Evolutionary conservation across 805 yeast species (phyloP).

Genomic region (Yarrowia sp.): DNA sequence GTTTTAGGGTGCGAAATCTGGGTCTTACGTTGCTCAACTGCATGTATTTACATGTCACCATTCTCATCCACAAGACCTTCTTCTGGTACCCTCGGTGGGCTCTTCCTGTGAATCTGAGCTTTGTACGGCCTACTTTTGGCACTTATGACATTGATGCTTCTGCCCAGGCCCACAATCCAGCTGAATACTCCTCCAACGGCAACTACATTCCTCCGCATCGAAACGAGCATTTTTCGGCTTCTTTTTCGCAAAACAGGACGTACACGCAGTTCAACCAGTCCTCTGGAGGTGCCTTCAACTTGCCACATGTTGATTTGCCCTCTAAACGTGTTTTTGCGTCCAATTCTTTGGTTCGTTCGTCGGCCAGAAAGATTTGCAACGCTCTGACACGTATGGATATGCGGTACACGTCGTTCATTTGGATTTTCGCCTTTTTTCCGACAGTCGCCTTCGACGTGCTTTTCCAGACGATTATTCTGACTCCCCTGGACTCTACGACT

Average conservation of each 20-base stretch:
- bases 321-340: slow-evolving; percentile 9
- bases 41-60: slow-evolving; percentile 15
- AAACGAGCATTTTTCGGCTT: not conserved
- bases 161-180: not conserved
- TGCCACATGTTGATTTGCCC: not conserved
- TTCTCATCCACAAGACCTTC: slow-evolving; percentile 15
- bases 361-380: slow-evolving; percentile 1
- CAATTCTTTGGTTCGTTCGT: not conserved
- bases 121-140: not conserved
- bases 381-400: not conserved
- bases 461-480: not conserved
- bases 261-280: not conserved
- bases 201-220: slow-evolving; percentile 1
- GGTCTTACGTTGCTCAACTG: slow-evolving; percentile 7
- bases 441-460: not conserved
- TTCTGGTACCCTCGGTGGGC: slow-evolving; percentile 22
- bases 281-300: not conserved
- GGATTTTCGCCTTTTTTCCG: slow-evolving; percentile 16
- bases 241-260: not conserved
- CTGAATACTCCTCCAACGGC: not conserved
- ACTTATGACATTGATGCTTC: not conserved
- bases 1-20: not conserved
- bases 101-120: slow-evolving; percentile 1
- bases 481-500: not conserved
- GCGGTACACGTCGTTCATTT: slow-evolving; percentile 5